Conservation (phyloP, 164 flowering plant genomes). For the Liquidambar formosana region DNA sequence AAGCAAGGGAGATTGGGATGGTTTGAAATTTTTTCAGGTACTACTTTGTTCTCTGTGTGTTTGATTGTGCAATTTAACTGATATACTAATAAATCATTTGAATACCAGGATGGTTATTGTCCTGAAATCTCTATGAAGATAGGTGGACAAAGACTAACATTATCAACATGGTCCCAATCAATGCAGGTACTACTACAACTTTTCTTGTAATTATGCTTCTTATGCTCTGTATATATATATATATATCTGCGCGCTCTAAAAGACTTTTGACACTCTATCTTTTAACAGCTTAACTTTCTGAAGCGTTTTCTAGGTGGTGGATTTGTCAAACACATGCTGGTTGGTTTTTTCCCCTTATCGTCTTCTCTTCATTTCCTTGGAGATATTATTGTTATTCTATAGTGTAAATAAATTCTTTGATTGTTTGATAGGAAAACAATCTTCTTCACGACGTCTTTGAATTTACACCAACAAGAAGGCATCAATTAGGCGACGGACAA, state of each 20-base stretch:
- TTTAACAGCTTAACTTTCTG: constrained; percentile 16
- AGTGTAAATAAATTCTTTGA: not conserved
- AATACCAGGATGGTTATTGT: constrained; percentile 10
- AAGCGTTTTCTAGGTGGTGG: constrained; percentile 23
- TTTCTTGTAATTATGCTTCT: not conserved
- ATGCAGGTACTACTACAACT: constrained; percentile 12
- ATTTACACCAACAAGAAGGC: constrained; percentile 9
- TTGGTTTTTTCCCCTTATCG: constrained; percentile 2
- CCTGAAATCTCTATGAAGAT: constrained; percentile 13
- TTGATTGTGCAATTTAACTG: not conserved
- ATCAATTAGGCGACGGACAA: not conserved
- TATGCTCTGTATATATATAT: not conserved
- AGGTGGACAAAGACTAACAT: constrained; percentile 11
- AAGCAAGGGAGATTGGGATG: not conserved
- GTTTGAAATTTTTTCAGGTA: not conserved
- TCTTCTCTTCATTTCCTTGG: not conserved
- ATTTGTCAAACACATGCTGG: constrained; percentile 22
- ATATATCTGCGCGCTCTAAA: not conserved
- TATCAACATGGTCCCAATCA: constrained; percentile 9
- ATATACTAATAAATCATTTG: not conserved
- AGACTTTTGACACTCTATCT: not conserved
- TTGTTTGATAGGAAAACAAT: constrained; percentile 12
- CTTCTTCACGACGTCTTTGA: constrained; percentile 15
- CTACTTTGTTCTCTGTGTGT: not conserved
- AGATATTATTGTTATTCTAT: not conserved